phyloP scores from a whole-genome alignment of 805 yeast species.

The Phaffomyces antillensis region DNA sequence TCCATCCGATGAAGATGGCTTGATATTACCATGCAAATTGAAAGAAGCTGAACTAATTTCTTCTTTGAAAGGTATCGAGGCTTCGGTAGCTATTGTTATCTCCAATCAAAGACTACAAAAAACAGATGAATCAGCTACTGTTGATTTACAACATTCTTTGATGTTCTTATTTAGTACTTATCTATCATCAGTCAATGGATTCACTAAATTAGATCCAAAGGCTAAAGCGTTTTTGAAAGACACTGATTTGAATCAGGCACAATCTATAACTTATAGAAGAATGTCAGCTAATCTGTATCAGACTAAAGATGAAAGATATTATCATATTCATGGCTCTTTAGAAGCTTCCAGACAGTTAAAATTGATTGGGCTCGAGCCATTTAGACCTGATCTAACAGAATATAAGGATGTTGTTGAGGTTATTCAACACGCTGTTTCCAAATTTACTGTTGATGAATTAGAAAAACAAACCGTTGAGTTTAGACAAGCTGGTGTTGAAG shows the following conservation, averaged over 20 bases:
- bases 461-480: conserved; percentile 1
- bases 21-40: conserved; percentile 1
- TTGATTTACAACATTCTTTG: conserved; percentile 4
- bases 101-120: conserved; percentile 2
- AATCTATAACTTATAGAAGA: conserved; percentile 6
- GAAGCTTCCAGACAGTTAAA: conserved; percentile 5
- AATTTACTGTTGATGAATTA: conserved; percentile 3
- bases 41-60: conserved; percentile 3
- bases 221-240: conserved; percentile 3
- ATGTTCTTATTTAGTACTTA: conserved; percentile 6
- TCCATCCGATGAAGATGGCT: not conserved
- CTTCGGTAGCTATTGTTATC: conserved; percentile 1
- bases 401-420: conserved; percentile 1
- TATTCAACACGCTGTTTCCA: conserved; percentile 1
- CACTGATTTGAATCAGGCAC: conserved; percentile 5
- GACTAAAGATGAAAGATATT: conserved; percentile 2
- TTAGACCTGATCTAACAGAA: conserved; percentile 1
- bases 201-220: conserved; percentile 2
- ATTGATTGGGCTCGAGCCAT: conserved; percentile 2
- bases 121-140: not conserved
- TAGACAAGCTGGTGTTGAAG: conserved; percentile 6
- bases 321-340: conserved; percentile 7
- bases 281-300: conserved; percentile 6
- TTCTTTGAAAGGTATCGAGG: conserved; percentile 2
- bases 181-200: conserved; percentile 3